phyloP scores from a whole-genome alignment of 345 rosid genomes.

The Populus simonii region DNA sequence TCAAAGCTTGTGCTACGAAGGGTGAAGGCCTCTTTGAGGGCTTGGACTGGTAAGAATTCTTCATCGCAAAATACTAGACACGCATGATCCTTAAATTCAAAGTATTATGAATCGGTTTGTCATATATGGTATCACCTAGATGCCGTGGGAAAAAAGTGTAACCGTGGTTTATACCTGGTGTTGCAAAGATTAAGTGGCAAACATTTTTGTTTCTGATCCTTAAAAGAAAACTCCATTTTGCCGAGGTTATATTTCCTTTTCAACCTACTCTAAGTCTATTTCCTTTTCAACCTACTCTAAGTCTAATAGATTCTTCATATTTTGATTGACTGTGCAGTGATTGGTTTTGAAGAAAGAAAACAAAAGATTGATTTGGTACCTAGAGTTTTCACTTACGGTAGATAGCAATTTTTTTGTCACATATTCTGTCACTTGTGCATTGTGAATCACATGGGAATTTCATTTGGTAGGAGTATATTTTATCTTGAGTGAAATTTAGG shows the following conservation, averaged over 20 bases:
- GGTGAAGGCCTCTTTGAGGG: conserved; percentile 30
- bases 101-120: not conserved
- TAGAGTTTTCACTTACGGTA: not conserved
- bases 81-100: not conserved
- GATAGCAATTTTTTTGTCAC: not conserved
- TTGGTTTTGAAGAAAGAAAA: not conserved
- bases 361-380: not conserved
- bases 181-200: not conserved
- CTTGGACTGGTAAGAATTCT: conserved; percentile 27
- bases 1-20: conserved; percentile 26
- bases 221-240: not conserved
- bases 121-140: not conserved
- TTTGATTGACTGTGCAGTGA: not conserved
- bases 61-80: not conserved
- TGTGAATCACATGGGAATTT: not conserved
- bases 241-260: not conserved
- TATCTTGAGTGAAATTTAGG: not conserved
- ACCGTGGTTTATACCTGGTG: not conserved
- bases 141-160: not conserved
- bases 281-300: too few species aligned
- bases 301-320: not conserved
- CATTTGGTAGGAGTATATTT: not conserved
- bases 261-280: too few species aligned
- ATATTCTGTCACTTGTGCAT: not conserved
- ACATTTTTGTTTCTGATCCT: too few species aligned